Evolutionary conservation across 345 rosid genomes (phyloP).

Genomic region (Mallotus nudiflorus): DNA sequence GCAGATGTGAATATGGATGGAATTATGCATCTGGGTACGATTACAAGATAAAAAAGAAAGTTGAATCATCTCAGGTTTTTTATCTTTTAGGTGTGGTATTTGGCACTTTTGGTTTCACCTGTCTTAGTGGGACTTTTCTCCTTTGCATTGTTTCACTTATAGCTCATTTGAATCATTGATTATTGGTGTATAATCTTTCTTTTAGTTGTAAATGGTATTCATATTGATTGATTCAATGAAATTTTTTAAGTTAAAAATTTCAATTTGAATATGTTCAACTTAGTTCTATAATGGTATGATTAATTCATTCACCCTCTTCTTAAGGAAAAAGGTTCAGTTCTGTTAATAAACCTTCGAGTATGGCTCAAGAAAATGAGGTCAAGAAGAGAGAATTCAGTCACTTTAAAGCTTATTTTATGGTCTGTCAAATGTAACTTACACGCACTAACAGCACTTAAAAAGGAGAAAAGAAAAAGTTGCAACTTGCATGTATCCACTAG

Average conservation of each 20-base stretch:
- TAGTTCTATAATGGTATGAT: background rate
- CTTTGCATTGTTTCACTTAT: slow-evolving; percentile 44
- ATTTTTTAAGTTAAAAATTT: too few relatives aligned
- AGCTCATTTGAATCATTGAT: slow-evolving; percentile 29
- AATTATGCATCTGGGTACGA: slow-evolving; percentile 35
- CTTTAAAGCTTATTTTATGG: background rate
- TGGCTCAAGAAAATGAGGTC: background rate
- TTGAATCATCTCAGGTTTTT: slow-evolving; percentile 23
- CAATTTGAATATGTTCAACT: too few relatives aligned
- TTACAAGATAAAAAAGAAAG: slow-evolving; percentile 26
- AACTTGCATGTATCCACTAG: too few relatives aligned
- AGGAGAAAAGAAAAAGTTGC: background rate
- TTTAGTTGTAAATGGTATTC: background rate
- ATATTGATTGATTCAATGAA: too few relatives aligned
- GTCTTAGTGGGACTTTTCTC: slow-evolving; percentile 32
- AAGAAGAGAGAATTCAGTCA: background rate
- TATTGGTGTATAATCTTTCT: too few relatives aligned
- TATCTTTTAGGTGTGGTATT: slow-evolving; percentile 36
- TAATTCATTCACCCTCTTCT: background rate
- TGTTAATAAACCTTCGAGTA: background rate
- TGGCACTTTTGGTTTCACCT: slow-evolving; percentile 40
- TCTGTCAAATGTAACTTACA: background rate
- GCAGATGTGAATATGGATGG: slow-evolving; percentile 48
- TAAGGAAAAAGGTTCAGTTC: background rate
- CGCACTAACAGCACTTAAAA: background rate